Percentiles rank a stretch among this genome's conserved stretches.
These are phyloP conservation scores for Podospora didyma DNA, from an alignment of 495 filamentous ascomycete species.

Conservation along the genomic window DNA sequence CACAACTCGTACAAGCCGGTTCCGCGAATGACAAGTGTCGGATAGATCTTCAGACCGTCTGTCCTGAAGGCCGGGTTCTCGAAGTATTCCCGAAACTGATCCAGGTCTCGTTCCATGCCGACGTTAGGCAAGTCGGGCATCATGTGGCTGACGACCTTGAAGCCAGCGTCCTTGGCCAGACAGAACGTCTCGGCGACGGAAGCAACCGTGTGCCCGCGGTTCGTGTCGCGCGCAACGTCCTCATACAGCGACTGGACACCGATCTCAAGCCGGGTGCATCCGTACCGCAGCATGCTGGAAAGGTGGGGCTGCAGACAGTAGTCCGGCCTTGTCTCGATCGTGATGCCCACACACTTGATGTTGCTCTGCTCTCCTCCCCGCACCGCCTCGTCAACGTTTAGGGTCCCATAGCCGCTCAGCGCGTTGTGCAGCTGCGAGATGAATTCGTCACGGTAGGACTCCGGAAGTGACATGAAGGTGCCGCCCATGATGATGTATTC, in stretches of 20 bases:
- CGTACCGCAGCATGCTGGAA: slow-evolving; percentile 91
- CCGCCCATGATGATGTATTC: slow-evolving; percentile 99
- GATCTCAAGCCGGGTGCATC: slow-evolving; percentile 90
- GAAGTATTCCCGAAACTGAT: slow-evolving; percentile 97
- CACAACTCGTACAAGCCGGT: slow-evolving; percentile 97
- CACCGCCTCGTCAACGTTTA: slow-evolving; percentile 92
- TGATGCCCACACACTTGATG: slow-evolving; percentile 96
- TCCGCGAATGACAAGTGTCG: slow-evolving; percentile 93
- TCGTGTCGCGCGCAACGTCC: slow-evolving; percentile 96
- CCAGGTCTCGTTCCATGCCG: slow-evolving; percentile 94
- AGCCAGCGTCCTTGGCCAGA: slow-evolving; percentile 92
- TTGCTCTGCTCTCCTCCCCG: slow-evolving; percentile 87
- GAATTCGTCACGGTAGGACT: slow-evolving; percentile 84
- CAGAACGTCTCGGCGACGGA: slow-evolving; percentile 93
- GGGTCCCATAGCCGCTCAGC: slow-evolving; percentile 84
- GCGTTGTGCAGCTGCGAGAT: slow-evolving; percentile 96
- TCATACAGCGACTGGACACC: slow-evolving; percentile 97
- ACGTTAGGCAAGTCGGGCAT: slow-evolving; percentile 99
- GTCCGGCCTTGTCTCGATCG: slow-evolving; percentile 94
- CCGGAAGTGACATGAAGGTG: slow-evolving; percentile 94
- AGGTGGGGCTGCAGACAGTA: slow-evolving; percentile 93
- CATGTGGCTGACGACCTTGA: slow-evolving; percentile 99
- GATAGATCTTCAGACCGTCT: slow-evolving; percentile 98
- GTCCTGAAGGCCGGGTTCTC: slow-evolving; percentile 94
- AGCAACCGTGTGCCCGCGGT: slow-evolving; percentile 92